These are phyloP conservation scores for Spergularia marina DNA, from an alignment of 148 eudicot species.

Conservation along the genomic window DNA sequence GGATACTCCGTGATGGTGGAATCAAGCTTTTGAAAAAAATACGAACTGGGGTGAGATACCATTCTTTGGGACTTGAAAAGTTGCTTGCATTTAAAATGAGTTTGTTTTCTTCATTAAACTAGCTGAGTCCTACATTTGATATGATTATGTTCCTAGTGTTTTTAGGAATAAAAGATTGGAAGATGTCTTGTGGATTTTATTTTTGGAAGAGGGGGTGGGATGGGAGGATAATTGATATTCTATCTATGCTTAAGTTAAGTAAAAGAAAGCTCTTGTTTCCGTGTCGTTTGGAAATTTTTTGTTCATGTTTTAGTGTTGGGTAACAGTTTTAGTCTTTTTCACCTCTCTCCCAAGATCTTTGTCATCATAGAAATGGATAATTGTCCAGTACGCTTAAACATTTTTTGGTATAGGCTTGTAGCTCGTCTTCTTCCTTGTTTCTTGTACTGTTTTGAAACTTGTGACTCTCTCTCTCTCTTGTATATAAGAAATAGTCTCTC, in stretches of 20 bases:
- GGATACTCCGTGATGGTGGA: conserved; percentile 79
- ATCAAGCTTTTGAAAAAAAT: conserved; percentile 84
- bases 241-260: not conserved
- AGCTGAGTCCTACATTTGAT: not conserved
- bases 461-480: no score
- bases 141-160: not conserved
- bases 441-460: not conserved
- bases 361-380: not conserved
- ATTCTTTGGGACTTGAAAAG: not conserved
- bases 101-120: not conserved
- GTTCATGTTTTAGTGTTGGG: conserved; percentile 1
- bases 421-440: not conserved
- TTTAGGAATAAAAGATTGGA: not conserved
- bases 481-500: not conserved
- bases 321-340: not conserved
- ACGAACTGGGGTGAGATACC: conserved; percentile 75
- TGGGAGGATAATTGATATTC: not conserved
- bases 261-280: not conserved
- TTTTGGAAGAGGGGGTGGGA: no score
- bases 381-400: not conserved
- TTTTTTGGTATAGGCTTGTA: not conserved
- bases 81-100: not conserved
- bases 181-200: not conserved
- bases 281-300: not conserved
- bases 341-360: not conserved